A percentile compares a stretch with the other conserved stretches of the same genome.
Evolutionary conservation across 73 alveolate genomes (phyloP).

Genomic region (Effrenium voratum): DNA sequence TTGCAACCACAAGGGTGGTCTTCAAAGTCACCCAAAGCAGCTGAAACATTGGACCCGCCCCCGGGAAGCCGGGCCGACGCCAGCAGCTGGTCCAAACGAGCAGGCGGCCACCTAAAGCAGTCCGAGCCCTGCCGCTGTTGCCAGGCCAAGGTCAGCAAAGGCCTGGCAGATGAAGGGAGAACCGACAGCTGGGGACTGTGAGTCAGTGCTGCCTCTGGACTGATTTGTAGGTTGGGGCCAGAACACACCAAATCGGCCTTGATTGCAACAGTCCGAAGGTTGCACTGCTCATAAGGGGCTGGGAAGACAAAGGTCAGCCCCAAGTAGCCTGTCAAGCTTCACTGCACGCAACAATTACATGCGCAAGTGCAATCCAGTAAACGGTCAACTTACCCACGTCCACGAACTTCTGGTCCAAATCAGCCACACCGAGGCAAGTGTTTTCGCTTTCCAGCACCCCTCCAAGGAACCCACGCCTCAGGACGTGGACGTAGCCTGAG

Average conservation of each 20-base stretch:
- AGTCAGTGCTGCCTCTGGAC: background rate
- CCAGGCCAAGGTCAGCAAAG: conserved; percentile 25
- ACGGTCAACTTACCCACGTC: too few species aligned
- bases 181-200: background rate
- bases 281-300: too few species aligned
- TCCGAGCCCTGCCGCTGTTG: background rate
- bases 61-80: background rate
- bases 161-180: background rate
- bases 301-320: too few species aligned
- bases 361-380: too few species aligned
- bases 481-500: background rate
- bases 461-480: background rate
- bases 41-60: background rate
- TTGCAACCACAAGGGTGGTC: too few species aligned
- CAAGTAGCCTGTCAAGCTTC: too few species aligned
- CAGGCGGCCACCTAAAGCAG: conserved; percentile 19
- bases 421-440: background rate
- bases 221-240: background rate
- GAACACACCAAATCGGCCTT: too few species aligned
- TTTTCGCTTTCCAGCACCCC: background rate
- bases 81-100: background rate
- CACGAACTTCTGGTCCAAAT: background rate
- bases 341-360: too few species aligned
- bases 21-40: background rate
- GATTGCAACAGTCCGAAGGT: too few species aligned